Percentiles rank a stretch among this genome's conserved stretches.
phyloP scores from a whole-genome alignment of 306 rosid species.

The Quercus variabilis region DNA sequence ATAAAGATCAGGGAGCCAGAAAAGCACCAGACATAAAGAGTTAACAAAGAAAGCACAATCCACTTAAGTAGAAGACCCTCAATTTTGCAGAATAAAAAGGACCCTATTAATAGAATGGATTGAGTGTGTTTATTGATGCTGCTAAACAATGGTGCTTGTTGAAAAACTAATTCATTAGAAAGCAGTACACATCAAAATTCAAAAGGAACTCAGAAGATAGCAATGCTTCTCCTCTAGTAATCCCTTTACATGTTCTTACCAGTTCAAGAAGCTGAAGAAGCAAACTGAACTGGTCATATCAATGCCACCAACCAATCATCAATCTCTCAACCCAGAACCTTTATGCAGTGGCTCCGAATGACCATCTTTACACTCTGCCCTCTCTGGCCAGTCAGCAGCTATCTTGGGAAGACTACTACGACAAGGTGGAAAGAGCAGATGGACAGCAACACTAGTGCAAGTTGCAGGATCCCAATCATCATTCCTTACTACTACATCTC shows the following conservation, averaged over 20 bases:
- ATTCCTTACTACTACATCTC: conserved; percentile 23
- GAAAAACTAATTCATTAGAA: too few relatives aligned
- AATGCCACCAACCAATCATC: neutral
- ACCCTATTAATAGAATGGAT: neutral
- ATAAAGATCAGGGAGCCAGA: too few relatives aligned
- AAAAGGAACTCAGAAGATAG: too few relatives aligned
- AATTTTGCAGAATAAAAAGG: neutral
- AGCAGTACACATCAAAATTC: too few relatives aligned
- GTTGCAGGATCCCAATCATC: conserved; percentile 38
- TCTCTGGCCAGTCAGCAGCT: conserved; percentile 30
- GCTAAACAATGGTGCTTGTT: neutral
- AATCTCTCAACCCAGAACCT: too few relatives aligned
- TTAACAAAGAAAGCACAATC: too few relatives aligned
- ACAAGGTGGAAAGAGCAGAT: conserved; percentile 48
- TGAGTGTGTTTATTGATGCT: neutral
- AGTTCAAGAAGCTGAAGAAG: conserved; percentile 17
- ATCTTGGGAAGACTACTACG: conserved; percentile 41
- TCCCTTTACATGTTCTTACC: neutral
- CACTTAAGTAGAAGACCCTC: neutral
- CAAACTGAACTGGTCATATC: neutral
- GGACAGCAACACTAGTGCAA: conserved; percentile 36
- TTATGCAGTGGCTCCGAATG: neutral
- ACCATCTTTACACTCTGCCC: neutral
- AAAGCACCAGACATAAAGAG: too few relatives aligned
- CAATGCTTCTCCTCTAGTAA: too few relatives aligned